Evolutionary conservation across 2,329 filamentous ascomycete species (phyloP).

Genomic region (Claviceps purpurea): DNA sequence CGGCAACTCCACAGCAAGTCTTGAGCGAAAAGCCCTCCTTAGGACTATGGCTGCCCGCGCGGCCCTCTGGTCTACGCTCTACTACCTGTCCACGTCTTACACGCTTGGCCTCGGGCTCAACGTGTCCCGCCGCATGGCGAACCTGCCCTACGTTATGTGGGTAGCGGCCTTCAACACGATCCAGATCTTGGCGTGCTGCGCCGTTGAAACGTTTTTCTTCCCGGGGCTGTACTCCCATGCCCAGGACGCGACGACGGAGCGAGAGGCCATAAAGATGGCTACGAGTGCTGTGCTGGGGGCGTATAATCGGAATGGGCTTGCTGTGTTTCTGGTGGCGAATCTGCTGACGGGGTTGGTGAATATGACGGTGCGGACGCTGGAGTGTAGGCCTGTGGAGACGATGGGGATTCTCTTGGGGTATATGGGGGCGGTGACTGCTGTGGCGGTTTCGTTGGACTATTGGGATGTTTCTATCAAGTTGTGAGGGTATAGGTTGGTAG

Average conservation of each 20-base stretch:
- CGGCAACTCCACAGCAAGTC: conserved; percentile 26
- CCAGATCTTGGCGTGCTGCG: conserved; percentile 68
- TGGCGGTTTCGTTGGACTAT: conserved; percentile 54
- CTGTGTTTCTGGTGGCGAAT: conserved; percentile 77
- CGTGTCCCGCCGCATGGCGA: conserved; percentile 81
- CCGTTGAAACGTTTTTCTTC: conserved; percentile 68
- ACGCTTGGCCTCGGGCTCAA: conserved; percentile 56
- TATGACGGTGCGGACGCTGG: conserved; percentile 69
- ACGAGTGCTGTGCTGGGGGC: conserved; percentile 73
- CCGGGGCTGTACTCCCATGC: conserved; percentile 50
- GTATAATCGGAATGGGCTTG: conserved; percentile 79
- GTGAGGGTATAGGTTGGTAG: conserved; percentile 17
- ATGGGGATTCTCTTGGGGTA: conserved; percentile 69
- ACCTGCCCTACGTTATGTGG: conserved; percentile 89
- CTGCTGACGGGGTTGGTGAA: conserved; percentile 82
- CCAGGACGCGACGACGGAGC: conserved; percentile 41
- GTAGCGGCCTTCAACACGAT: conserved; percentile 78
- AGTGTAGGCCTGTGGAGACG: conserved; percentile 48
- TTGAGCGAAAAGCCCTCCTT: conserved; percentile 45
- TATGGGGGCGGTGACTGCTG: conserved; percentile 48
- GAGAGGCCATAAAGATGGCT: conserved; percentile 49
- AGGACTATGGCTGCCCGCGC: conserved; percentile 52
- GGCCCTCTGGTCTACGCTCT: conserved; percentile 55
- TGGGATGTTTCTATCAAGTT: conserved; percentile 60
- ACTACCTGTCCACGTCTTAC: conserved; percentile 54